A percentile compares a stretch with the other conserved stretches of the same genome.
Conservation (phyloP, 1,139 yeast species). For the Pichia sp. region DNA sequence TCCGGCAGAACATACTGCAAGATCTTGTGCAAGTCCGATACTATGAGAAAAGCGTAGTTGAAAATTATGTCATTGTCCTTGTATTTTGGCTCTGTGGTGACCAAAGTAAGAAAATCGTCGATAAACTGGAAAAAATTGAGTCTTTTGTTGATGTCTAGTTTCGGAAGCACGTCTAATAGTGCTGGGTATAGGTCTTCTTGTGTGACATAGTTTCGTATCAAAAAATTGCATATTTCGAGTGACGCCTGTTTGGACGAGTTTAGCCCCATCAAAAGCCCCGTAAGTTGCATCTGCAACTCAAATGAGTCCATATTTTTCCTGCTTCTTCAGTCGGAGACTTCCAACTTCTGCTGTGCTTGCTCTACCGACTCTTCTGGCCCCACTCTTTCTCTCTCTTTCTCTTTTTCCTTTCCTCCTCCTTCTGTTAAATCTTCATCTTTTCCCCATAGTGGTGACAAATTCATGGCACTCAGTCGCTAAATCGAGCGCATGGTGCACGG, state of each 20-base stretch:
- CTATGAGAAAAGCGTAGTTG: constrained; percentile 43
- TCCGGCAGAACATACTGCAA: constrained; percentile 49
- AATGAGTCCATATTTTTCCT: constrained; percentile 58
- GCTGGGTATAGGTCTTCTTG: constrained; percentile 73
- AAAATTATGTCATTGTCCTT: constrained; percentile 13
- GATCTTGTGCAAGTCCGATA: constrained; percentile 42
- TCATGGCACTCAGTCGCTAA: not conserved
- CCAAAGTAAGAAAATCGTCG: constrained; percentile 49
- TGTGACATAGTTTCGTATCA: constrained; percentile 53
- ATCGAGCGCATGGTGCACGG: not conserved
- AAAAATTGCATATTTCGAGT: constrained; percentile 53
- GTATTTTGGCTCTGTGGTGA: constrained; percentile 16
- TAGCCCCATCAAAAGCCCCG: constrained; percentile 53
- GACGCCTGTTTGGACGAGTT: constrained; percentile 61
- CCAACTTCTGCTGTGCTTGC: too few relatives aligned
- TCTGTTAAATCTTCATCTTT: not conserved
- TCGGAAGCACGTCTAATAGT: constrained; percentile 61
- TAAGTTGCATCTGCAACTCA: constrained; percentile 68
- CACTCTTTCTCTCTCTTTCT: too few relatives aligned
- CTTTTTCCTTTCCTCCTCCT: not conserved
- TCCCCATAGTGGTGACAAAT: not conserved
- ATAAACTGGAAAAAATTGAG: constrained; percentile 66
- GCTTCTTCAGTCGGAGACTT: too few relatives aligned
- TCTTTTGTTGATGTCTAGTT: constrained; percentile 53
- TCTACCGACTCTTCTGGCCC: too few relatives aligned